Conservation (phyloP, 164 flowering plant genomes). For the Magnolia changhungtana region DNA sequence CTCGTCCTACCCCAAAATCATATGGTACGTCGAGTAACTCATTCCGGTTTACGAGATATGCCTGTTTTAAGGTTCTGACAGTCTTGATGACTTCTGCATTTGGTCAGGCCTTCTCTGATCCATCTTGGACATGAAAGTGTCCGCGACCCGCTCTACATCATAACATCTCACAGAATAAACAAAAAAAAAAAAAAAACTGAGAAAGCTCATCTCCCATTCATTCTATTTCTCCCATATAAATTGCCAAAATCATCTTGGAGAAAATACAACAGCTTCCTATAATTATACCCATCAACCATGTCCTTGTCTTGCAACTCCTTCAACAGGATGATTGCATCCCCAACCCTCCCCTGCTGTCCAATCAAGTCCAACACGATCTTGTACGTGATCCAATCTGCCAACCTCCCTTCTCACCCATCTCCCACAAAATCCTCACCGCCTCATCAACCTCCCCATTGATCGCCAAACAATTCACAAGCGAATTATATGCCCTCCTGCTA, state of each 20-base stretch:
- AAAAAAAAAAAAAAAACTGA: neutral
- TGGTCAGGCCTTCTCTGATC: too few relatives aligned
- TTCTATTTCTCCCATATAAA: neutral
- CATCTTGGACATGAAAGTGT: too few relatives aligned
- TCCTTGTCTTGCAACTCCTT: constrained; percentile 56
- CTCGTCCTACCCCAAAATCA: neutral
- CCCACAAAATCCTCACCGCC: constrained; percentile 64
- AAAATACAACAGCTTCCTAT: constrained; percentile 48
- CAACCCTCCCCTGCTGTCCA: constrained; percentile 45
- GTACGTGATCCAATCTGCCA: constrained; percentile 65
- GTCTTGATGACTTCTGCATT: too few relatives aligned
- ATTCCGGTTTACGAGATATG: too few relatives aligned
- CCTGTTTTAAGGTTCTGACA: too few relatives aligned
- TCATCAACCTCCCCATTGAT: constrained; percentile 73
- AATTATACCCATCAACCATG: constrained; percentile 47
- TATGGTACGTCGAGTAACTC: neutral
- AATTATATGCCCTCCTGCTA: constrained; percentile 70
- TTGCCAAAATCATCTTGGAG: constrained; percentile 49
- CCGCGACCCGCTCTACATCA: neutral
- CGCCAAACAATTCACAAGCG: constrained; percentile 75
- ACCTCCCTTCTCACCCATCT: constrained; percentile 55
- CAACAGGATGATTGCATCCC: constrained; percentile 55
- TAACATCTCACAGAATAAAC: neutral
- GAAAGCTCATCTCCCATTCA: neutral
- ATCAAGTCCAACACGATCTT: constrained; percentile 65